Evolutionary conservation across 202 grass and related monocot species (phyloP).

Genomic region (Hordeum pubiflorum): DNA sequence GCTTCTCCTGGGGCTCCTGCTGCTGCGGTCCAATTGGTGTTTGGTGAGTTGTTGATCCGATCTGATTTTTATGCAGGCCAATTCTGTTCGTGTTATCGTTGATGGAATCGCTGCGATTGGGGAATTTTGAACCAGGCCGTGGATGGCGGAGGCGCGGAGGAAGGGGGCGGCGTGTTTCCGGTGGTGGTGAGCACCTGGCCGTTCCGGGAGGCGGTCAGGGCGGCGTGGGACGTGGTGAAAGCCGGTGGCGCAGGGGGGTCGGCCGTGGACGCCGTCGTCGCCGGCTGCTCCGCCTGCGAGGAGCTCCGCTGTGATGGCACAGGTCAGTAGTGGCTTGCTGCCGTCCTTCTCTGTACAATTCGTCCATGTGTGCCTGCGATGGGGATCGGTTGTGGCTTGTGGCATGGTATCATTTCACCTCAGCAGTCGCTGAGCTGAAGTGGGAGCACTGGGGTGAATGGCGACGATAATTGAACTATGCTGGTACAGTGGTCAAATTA

Average conservation of each 20-base stretch:
- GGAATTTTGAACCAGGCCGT: slow-evolving; percentile 23
- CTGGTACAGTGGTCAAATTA: not conserved
- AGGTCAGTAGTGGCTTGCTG: slow-evolving; percentile 31
- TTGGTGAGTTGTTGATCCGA: slow-evolving; percentile 19
- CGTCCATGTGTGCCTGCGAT: not conserved
- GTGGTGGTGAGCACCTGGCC: slow-evolving; percentile 83
- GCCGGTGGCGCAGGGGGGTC: slow-evolving; percentile 30
- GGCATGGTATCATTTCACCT: not conserved
- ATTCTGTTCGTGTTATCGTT: not conserved
- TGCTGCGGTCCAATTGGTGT: slow-evolving; percentile 11
- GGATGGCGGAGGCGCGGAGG: not conserved
- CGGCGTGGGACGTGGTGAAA: slow-evolving; percentile 51
- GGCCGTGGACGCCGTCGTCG: slow-evolving; percentile 63
- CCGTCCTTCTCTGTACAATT: not conserved
- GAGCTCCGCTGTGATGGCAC: slow-evolving; percentile 84
- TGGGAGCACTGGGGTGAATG: not conserved
- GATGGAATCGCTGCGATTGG: not conserved
- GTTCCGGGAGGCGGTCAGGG: slow-evolving; percentile 60
- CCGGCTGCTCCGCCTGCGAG: slow-evolving; percentile 80
- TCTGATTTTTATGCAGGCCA: not conserved
- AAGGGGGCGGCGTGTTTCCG: slow-evolving; percentile 25
- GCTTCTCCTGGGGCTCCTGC: slow-evolving; percentile 24
- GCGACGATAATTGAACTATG: not conserved
- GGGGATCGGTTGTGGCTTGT: not conserved
- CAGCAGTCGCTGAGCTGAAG: not conserved